Percentiles rank a stretch among this genome's conserved stretches.
These are phyloP conservation scores for Tuber brumale DNA, from an alignment of 495 filamentous ascomycete genomes.

Conservation along the genomic window DNA sequence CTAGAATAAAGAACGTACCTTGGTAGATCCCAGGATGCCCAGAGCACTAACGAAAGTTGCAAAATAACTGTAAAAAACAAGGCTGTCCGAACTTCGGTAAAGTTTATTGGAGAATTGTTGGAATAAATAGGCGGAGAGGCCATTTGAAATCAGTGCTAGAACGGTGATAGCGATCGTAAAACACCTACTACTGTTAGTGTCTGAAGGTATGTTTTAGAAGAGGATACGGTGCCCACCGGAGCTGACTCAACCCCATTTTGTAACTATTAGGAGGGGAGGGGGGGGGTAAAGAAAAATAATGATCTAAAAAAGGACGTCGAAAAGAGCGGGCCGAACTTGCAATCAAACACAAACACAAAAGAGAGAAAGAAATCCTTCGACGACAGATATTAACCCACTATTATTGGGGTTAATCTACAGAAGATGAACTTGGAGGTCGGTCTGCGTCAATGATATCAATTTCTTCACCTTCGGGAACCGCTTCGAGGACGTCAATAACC, in stretches of 20 bases:
- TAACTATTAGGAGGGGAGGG: background rate
- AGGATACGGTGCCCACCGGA: constrained; percentile 14
- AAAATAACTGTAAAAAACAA: constrained; percentile 27
- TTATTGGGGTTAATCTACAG: constrained; percentile 18
- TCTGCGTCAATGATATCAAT: constrained; percentile 33
- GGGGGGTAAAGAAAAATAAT: constrained; percentile 12
- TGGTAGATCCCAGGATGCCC: constrained; percentile 19
- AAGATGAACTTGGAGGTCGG: constrained; percentile 8
- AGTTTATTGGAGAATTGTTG: constrained; percentile 24
- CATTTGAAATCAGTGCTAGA: constrained; percentile 26
- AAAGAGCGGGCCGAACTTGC: background rate
- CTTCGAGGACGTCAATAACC: constrained; percentile 30
- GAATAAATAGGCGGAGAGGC: constrained; percentile 28
- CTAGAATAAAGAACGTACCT: constrained; percentile 21
- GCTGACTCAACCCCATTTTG: constrained; percentile 17
- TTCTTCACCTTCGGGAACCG: constrained; percentile 26
- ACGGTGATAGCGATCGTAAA: constrained; percentile 20
- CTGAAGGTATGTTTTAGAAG: constrained; percentile 7
- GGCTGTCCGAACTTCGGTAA: constrained; percentile 16
- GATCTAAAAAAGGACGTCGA: constrained; percentile 11
- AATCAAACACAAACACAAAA: background rate
- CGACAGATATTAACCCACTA: background rate
- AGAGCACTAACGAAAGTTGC: constrained; percentile 18
- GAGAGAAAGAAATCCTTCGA: background rate
- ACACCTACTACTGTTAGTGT: constrained; percentile 3